Evolutionary conservation across 2,329 filamentous ascomycete genomes (phyloP).

Genomic region (Grosmannia serpens): DNA sequence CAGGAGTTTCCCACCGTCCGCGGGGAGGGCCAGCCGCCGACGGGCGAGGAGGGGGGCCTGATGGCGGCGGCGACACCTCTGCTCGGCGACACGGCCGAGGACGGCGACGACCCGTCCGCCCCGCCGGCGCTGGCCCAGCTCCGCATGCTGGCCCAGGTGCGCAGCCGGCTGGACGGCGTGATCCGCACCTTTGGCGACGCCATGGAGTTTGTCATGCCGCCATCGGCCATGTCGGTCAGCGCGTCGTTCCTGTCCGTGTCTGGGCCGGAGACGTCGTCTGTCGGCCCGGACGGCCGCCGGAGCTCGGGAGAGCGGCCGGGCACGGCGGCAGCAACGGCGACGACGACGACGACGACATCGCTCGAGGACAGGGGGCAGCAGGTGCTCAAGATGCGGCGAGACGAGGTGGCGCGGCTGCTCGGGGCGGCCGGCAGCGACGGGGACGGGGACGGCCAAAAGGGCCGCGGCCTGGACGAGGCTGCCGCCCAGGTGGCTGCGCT

Average conservation of each 20-base stretch:
- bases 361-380: constrained; percentile 82
- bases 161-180: constrained; percentile 73
- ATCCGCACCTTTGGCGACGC: constrained; percentile 88
- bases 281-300: constrained; percentile 40
- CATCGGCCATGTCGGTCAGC: constrained; percentile 71
- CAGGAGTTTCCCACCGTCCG: background rate
- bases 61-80: too few species aligned
- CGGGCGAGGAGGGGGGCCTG: background rate
- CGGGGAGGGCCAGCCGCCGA: background rate
- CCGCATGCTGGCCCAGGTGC: constrained; percentile 71
- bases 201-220: constrained; percentile 89
- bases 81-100: background rate
- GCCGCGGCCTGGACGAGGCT: constrained; percentile 66
- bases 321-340: background rate
- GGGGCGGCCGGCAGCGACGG: background rate
- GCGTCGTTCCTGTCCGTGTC: constrained; percentile 87
- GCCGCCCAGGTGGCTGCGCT: constrained; percentile 64
- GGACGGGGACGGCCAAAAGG: constrained; percentile 18
- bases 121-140: constrained; percentile 66
- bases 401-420: constrained; percentile 61
- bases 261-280: constrained; percentile 52
- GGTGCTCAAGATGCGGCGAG: constrained; percentile 56
- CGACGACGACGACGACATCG: background rate
- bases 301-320: background rate
- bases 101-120: constrained; percentile 7